Conservation (phyloP, 176 grass and related monocot genomes). For the Bothriochloa decipiens region DNA sequence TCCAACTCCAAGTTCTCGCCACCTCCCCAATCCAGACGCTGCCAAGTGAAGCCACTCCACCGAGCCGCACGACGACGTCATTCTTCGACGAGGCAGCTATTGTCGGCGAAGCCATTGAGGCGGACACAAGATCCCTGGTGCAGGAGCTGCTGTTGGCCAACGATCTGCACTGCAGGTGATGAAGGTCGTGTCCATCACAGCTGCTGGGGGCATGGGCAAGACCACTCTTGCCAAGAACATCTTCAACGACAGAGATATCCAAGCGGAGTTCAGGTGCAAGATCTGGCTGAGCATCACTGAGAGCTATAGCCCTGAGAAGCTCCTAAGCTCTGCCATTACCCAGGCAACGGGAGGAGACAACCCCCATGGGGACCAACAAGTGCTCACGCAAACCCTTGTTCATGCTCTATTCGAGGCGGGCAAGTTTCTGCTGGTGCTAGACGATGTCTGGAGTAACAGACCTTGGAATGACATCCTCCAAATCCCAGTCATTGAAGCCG, state of each 20-base stretch:
- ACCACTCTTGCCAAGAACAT: not conserved
- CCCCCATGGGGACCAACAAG: not conserved
- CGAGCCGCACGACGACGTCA: not conserved
- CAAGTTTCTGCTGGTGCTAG: not conserved
- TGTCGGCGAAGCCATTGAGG: not conserved
- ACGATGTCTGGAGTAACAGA: not conserved
- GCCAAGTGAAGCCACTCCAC: not conserved
- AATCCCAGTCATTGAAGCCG: not conserved
- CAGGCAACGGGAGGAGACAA: not conserved
- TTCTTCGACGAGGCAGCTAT: not conserved
- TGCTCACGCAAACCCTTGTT: not conserved
- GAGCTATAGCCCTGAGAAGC: not conserved
- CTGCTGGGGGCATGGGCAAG: too few relatives aligned
- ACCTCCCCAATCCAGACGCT: accelerated
- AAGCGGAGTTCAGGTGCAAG: not conserved
- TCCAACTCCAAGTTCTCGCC: not conserved
- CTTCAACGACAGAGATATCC: not conserved
- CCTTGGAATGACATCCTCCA: not conserved
- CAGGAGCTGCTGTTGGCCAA: not conserved
- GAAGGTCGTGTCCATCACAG: too few relatives aligned
- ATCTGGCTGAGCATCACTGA: not conserved
- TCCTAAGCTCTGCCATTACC: not conserved
- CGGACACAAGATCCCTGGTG: not conserved
- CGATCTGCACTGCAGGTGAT: too few relatives aligned
- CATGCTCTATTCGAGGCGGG: not conserved